Evolutionary conservation across 495 filamentous ascomycete species (phyloP).

Genomic region (Chaetomium cochliodes): DNA sequence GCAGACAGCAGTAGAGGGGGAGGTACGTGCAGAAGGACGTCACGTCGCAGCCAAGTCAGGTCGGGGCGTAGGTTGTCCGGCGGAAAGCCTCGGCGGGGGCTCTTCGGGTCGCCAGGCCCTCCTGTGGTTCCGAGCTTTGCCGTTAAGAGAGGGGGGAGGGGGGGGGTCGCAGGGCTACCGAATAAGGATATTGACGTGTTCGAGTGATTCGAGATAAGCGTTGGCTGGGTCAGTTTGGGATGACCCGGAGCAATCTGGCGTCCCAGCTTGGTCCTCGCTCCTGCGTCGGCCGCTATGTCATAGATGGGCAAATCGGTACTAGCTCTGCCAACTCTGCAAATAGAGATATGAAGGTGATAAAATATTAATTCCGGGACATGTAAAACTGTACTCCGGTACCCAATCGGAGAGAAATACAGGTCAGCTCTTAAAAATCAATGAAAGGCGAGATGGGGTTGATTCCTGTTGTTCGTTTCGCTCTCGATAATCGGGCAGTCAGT

Average conservation of each 20-base stretch:
- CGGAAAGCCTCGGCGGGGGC: background rate
- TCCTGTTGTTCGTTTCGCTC: background rate
- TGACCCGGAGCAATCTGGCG: background rate
- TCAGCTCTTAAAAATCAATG: background rate
- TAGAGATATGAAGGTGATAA: background rate
- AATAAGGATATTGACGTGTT: background rate
- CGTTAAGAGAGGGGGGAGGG: background rate
- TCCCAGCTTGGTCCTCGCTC: constrained; percentile 2
- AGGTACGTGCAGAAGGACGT: constrained; percentile 4
- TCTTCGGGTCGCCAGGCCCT: background rate
- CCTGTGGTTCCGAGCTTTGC: background rate
- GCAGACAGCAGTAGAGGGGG: constrained; percentile 25
- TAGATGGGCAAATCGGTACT: constrained; percentile 10
- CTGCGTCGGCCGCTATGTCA: constrained; percentile 12
- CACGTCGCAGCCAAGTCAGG: constrained; percentile 12
- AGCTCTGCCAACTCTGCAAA: constrained; percentile 5
- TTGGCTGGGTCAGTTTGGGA: background rate
- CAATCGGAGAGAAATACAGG: background rate
- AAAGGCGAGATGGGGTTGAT: background rate
- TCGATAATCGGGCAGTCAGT: background rate
- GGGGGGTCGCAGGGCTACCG: background rate
- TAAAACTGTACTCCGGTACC: constrained; percentile 2
- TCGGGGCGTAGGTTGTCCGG: constrained; percentile 2
- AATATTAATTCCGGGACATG: background rate
- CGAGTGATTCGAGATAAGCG: constrained; percentile 16